A percentile compares a stretch with the other conserved stretches of the same genome.
These are phyloP conservation scores for Verticillium tricorpus DNA, from an alignment of 2,329 filamentous ascomycete species.

Conservation along the genomic window DNA sequence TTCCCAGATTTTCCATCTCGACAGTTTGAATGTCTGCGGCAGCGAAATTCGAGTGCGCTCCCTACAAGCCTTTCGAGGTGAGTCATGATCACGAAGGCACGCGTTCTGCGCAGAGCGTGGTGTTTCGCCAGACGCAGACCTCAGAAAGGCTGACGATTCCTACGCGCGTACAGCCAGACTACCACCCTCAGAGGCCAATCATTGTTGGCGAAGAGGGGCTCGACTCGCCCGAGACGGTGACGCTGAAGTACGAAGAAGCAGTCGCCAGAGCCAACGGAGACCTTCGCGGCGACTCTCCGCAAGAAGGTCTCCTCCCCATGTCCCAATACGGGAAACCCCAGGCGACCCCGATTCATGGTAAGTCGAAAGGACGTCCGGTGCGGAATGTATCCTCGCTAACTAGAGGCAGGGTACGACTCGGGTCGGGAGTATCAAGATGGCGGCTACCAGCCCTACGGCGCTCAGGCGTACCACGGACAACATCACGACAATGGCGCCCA, in stretches of 20 bases:
- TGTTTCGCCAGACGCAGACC: not conserved
- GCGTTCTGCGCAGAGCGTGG: not conserved
- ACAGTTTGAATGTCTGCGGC: conserved; percentile 54
- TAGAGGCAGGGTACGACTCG: conserved; percentile 50
- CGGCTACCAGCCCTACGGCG: conserved; percentile 47
- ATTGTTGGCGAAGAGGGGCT: conserved; percentile 52
- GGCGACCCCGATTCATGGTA: conserved; percentile 76
- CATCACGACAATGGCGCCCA: conserved; percentile 35
- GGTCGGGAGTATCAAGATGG: conserved; percentile 56
- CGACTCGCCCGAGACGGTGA: conserved; percentile 53
- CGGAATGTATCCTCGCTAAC: not conserved
- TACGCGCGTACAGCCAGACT: conserved; percentile 38
- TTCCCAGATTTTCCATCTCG: conserved; percentile 12
- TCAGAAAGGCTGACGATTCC: conserved; percentile 1
- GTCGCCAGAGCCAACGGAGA: conserved; percentile 47
- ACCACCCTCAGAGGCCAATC: conserved; percentile 50
- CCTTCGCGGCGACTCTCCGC: conserved; percentile 53
- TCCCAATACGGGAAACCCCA: conserved; percentile 73
- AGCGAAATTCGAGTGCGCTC: conserved; percentile 47
- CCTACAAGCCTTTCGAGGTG: conserved; percentile 57
- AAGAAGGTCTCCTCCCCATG: conserved; percentile 62
- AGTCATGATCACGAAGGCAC: conserved; percentile 28
- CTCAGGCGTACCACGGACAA: conserved; percentile 41
- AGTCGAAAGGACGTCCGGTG: conserved; percentile 33
- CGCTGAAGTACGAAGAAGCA: conserved; percentile 53